Conservation (phyloP, 306 rosid genomes). For the Malus fusca region DNA sequence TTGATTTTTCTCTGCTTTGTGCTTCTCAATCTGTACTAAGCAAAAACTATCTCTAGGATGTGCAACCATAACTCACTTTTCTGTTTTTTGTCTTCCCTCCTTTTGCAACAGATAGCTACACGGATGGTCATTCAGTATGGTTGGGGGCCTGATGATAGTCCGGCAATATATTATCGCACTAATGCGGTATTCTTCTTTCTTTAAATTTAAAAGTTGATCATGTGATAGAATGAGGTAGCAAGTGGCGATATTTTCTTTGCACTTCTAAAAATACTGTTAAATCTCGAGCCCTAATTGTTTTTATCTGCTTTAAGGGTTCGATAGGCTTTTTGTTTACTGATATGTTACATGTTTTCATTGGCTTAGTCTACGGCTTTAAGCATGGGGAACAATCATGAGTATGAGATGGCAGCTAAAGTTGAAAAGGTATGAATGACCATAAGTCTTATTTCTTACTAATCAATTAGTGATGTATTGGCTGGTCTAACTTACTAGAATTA, state of each 20-base stretch:
- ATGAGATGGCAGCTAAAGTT: constrained; percentile 80
- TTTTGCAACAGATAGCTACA: constrained; percentile 76
- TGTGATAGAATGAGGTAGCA: background rate
- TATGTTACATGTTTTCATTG: constrained; percentile 16
- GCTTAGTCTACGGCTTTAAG: constrained; percentile 65
- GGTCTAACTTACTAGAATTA: background rate
- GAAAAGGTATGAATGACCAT: constrained; percentile 46
- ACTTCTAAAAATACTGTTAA: background rate
- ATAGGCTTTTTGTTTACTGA: background rate
- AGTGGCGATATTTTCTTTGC: background rate
- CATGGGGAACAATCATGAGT: constrained; percentile 84
- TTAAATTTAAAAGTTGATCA: constrained; percentile 10
- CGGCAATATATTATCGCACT: constrained; percentile 73
- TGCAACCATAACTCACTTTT: background rate
- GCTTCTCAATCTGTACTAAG: constrained; percentile 10
- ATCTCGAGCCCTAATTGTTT: background rate
- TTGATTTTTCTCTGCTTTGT: constrained; percentile 21
- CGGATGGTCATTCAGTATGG: constrained; percentile 96
- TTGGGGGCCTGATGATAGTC: constrained; percentile 99
- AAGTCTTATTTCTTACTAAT: background rate
- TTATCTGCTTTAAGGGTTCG: background rate
- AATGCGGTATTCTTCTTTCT: constrained; percentile 68
- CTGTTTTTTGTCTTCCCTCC: background rate
- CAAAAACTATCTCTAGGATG: constrained; percentile 1
- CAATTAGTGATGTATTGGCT: background rate